Evolutionary conservation across 2,329 filamentous ascomycete species (phyloP), one percentile per base, ranked within the genome.

Genomic region (Aspergillus oerlinghausenensis): DNA sequence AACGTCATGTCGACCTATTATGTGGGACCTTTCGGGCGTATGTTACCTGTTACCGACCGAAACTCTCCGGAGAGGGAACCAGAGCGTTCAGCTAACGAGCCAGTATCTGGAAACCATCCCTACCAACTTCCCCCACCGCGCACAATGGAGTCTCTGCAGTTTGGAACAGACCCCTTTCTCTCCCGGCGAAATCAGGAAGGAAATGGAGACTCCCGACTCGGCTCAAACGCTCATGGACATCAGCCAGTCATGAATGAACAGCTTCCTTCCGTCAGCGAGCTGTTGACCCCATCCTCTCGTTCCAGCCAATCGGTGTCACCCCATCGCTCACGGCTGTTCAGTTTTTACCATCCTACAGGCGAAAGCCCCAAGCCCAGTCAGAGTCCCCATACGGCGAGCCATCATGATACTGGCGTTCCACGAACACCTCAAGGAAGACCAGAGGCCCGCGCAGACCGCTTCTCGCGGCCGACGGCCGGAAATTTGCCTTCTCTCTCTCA

Each of bases 51-150:
- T 50, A 63, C 54, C 57, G 66, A 71, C 58, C 55, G 60, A 54
- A 56, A 55, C 49, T 60, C 63, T 49, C 56, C 66, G 48, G 67
- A 69, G 59, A 66, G 63, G 50, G 60, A 65, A 50, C 56, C 67
- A 58, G 64, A 67, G 47, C 59, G 49, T 60, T 49, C 63, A 62
- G 67, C 70, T 66, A 73, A 72, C 58, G 63, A 60, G 49, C 66
- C 65, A 70, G 68, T 67, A 51, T 49, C 65, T 49, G 69, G 60
- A 63, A 65, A 67, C 52, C 66, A 59, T 55, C 71, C 69, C 51
- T 77, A 75, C 61, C 72, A 73, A 57, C 74, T 77, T 54, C 74
- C 74, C 55, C 74, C 71, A 32, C 74, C 74, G 52, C 71, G 68
- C 40, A 60, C 68, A 50, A 67, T 68, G 5, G 62, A 60, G 23